phyloP scores from a whole-genome alignment of 78 protist species.

The Dictyostelium citrinum region DNA sequence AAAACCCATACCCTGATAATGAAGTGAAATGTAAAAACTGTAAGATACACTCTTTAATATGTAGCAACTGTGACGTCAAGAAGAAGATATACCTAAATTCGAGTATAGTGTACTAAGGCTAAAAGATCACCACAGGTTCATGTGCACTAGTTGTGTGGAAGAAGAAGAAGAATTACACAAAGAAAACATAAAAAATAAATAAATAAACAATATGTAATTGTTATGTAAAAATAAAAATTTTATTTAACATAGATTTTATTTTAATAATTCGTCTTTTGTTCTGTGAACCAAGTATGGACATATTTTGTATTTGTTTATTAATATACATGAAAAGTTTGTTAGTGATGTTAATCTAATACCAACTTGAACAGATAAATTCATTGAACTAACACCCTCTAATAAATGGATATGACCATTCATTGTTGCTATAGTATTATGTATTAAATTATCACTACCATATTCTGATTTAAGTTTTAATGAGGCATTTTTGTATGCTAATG shows the following conservation, averaged over 20 bases:
- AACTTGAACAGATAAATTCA: background rate
- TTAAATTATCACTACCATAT: conserved; percentile 11
- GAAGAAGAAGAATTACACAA: no score
- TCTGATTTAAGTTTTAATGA: background rate
- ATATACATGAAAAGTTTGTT: background rate
- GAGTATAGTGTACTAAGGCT: no score
- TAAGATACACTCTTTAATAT: no score
- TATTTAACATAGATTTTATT: background rate
- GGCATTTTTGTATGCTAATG: background rate
- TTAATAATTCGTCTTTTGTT: conserved; percentile 19
- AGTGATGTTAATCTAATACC: background rate
- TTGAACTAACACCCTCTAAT: background rate
- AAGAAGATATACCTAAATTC: no score
- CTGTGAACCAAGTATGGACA: background rate
- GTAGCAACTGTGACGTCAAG: no score
- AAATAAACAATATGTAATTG: no score
- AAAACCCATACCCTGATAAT: no score
- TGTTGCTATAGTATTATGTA: conserved; percentile 22
- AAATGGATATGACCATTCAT: background rate
- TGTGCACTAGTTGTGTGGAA: no score
- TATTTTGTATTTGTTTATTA: background rate
- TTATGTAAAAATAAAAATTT: no score
- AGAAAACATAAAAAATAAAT: no score
- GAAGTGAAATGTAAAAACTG: no score
- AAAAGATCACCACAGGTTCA: no score